These are phyloP conservation scores for Tylopilus plumbeoviolaceoides DNA, from an alignment of 768 basidiomycete genomes.

Conservation along the genomic window DNA sequence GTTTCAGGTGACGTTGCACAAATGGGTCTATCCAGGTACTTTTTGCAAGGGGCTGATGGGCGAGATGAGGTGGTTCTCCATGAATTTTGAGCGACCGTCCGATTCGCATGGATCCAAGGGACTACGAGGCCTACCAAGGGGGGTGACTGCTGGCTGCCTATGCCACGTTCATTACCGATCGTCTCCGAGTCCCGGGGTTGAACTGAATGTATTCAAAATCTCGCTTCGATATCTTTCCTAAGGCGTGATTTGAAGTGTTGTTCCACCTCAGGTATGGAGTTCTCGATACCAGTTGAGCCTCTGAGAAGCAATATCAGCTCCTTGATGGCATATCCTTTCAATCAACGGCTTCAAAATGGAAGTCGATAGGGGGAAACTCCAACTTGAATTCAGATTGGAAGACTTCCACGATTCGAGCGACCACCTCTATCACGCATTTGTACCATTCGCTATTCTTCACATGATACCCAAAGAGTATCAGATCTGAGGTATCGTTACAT, in stretches of 20 bases:
- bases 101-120: background rate
- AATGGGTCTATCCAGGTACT: background rate
- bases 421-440: background rate
- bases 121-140: background rate
- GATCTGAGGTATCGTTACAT: slow-evolving; percentile 15
- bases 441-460: slow-evolving; percentile 6
- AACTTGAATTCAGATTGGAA: background rate
- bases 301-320: background rate
- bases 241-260: background rate
- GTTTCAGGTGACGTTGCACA: background rate
- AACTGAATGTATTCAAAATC: background rate
- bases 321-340: too few species aligned
- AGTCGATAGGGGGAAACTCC: too few species aligned
- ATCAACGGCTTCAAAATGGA: background rate
- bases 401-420: background rate
- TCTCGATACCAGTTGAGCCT: background rate
- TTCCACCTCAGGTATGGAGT: background rate
- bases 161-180: background rate
- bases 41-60: background rate
- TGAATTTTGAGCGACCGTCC: background rate
- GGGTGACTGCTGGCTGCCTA: background rate
- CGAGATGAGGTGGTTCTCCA: background rate
- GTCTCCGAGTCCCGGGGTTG: background rate
- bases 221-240: background rate
- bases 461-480: slow-evolving; percentile 6